Evolutionary conservation across 306 rosid species (phyloP), one percentile per base, ranked within the genome.

Genomic region (Senna siamea): DNA sequence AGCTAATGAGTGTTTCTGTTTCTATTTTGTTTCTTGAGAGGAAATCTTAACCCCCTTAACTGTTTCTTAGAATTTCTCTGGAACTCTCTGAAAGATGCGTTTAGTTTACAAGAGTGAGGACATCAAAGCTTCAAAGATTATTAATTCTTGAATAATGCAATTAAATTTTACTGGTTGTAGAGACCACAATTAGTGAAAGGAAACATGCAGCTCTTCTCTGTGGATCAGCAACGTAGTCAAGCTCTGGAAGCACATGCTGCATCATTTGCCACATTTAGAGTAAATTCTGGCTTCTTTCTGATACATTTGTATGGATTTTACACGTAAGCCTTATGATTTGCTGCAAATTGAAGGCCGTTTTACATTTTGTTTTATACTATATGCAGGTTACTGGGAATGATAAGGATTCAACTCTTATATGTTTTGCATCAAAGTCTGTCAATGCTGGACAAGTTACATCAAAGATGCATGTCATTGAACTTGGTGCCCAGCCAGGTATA

Each of bases 211-310:
- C 96, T 90, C 46, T 90, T 90, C 78, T 89, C 96, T 22, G 88
- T 86, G 78, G 96, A 86, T 32, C 96, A 90, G 83, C 93, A 88
- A 50, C 93, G 93, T 43, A 90, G 96, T 77, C 96, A 90, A 81
- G 91, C 96, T 70, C 93, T 90, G 77, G 96, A 90, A 86, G 96
- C 96, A 75, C 96, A 90, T 88, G 93, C 96, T 69, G 91, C 96
- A 70, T 83, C 96, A 28, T 90, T 88, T 83, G 93, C 93, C 78
- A 59, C 88, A 1, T 81, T 81, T 74, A 86, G 86, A 73, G 96
- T 90, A 81, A 5, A 50, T 80, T 37, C 43, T 17, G 54, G 46
- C 74, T 18, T 72, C 70, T 57, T 57, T 71, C 34, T 59, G 66
- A 58, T 77, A 63, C 7, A 41, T 76, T 70, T 40, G 46, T 69